Conservation (phyloP, 805 yeast genomes). For the Wickerhamiella kurtzmanii region DNA sequence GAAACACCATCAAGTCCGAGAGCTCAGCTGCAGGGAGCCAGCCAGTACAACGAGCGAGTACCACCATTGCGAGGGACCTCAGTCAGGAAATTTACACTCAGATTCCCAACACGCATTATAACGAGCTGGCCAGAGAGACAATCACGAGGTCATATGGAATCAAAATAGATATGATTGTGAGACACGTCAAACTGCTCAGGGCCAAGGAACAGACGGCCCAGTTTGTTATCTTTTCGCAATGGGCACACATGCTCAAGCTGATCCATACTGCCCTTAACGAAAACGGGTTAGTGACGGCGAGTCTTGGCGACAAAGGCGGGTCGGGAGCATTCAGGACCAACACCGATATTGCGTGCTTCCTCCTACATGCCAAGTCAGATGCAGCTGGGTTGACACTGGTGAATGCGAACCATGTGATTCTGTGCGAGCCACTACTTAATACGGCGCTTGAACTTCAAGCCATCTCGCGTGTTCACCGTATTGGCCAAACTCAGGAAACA, state of each 20-base stretch:
- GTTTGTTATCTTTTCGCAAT: conserved; percentile 79
- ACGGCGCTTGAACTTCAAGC: conserved; percentile 85
- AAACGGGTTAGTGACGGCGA: conserved; percentile 44
- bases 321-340: conserved; percentile 31
- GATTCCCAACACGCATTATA: conserved; percentile 15
- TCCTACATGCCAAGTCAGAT: conserved; percentile 72
- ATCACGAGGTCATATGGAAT: conserved; percentile 56
- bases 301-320: conserved; percentile 28
- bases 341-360: conserved; percentile 60
- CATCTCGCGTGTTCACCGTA: conserved; percentile 78
- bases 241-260: conserved; percentile 59
- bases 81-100: conserved; percentile 19
- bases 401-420: conserved; percentile 82
- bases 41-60: neutral
- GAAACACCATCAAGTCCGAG: neutral
- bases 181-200: conserved; percentile 54
- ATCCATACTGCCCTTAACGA: conserved; percentile 51
- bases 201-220: conserved; percentile 50
- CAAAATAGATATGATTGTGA: conserved; percentile 70
- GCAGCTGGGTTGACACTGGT: conserved; percentile 72
- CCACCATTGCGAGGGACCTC: neutral
- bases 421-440: conserved; percentile 87
- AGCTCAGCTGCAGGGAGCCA: neutral
- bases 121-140: conserved; percentile 29
- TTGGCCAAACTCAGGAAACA: conserved; percentile 73